Base-by-base conservation (phyloP, 768 basidiomycete genomes). In the Tubosaeta sp. region DNA sequence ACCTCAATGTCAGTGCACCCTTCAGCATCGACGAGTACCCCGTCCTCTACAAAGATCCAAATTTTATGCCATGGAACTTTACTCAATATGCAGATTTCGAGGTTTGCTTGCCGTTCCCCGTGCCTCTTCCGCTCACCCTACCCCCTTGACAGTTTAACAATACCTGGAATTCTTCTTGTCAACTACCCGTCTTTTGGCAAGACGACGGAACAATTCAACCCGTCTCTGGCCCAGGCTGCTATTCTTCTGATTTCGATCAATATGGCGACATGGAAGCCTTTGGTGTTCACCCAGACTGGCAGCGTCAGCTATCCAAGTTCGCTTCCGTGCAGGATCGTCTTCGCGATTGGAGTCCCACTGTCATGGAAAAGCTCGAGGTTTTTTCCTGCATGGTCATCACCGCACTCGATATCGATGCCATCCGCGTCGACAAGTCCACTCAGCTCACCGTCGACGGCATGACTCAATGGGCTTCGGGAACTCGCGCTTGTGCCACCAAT, bases 231-330 rank as follows among this genome's bases (percentile, higher is more conserved):
- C 71, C 77, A 44, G 93, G 93, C 18, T 96, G 94, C 68, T 73
- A 84, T 56, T 65, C 71, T 13, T 93, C 90, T 16, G 91, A 94
- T 55, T 94, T 95, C 59, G 94, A 96, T 69, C 93, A 95, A 54
- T 96, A 88, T 59, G 94, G 94, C 55, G 94, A 96, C 71, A 91
- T 92, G 82, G 94, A 96, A 68, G 94, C 94, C 56, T 95, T 95
- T 65, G 94, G 94, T 85, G 93, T 96, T 27, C 89, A 91, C 70
- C 90, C 88, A 40, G 87, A 91, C 71, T 93, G 84, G 88, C 82
- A 95, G 64, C 93, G 94, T 77, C 89, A 96, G 67, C 73, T 96
- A 19, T 82, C 91, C 58, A 96, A 96, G 65, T 95, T 95, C 68
- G 92, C 94, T 32, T 94, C 93, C 50, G 94, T 95, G 4, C 94